A percentile compares a stretch with the other conserved stretches of the same genome.
phyloP scores from a whole-genome alignment of 495 filamentous ascomycete species.

The Geoglossum glabrum region DNA sequence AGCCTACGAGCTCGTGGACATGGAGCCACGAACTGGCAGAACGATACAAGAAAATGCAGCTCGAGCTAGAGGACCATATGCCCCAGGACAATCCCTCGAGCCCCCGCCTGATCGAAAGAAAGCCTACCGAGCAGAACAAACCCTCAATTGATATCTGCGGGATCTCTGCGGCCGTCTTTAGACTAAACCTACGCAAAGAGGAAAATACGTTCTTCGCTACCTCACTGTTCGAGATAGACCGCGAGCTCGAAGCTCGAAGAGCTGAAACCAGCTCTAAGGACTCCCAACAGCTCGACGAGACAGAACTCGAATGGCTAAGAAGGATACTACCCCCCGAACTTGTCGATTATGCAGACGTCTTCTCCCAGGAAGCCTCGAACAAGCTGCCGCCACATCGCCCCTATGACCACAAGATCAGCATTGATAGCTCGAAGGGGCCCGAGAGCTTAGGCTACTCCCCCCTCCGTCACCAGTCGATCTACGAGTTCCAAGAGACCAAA shows the following conservation, averaged over 20 bases:
- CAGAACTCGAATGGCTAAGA: neutral
- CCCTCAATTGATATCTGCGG: neutral
- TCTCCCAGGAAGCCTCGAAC: neutral
- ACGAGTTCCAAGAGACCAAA: slow-evolving; percentile 4
- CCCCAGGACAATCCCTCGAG: neutral
- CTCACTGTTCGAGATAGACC: neutral
- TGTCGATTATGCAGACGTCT: neutral
- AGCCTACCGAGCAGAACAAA: neutral
- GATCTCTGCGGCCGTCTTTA: neutral
- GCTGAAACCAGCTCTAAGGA: no score
- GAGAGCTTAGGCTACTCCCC: neutral
- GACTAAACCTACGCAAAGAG: neutral
- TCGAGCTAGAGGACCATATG: neutral
- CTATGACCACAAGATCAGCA: neutral
- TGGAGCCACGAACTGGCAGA: neutral
- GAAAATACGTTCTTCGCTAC: neutral
- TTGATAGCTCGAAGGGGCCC: neutral
- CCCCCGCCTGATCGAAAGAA: neutral
- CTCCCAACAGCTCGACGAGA: neutral
- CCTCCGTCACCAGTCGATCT: slow-evolving; percentile 4
- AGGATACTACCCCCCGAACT: neutral
- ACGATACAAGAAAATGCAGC: neutral
- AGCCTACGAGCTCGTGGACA: neutral
- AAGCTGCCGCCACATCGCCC: neutral
- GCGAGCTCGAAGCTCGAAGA: neutral